Percentiles rank a stretch among this genome's conserved stretches.
Conservation (phyloP, 306 rosid species). For the Gillenia trifoliata region DNA sequence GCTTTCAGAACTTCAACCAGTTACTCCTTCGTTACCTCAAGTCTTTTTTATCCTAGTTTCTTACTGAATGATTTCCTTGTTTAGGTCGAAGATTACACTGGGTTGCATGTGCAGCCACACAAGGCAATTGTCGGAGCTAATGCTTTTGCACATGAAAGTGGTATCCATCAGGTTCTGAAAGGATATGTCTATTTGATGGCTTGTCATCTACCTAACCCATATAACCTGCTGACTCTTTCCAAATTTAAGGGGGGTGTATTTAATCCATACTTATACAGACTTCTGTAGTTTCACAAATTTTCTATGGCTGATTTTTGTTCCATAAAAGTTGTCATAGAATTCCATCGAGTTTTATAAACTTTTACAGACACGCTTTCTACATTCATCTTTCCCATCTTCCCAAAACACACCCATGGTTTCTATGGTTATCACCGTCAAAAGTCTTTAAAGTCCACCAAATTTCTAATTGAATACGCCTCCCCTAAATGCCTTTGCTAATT, state of each 20-base stretch:
- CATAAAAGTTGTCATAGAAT: background rate
- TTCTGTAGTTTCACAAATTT: background rate
- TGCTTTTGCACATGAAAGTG: slow-evolving; percentile 99
- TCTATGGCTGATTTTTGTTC: background rate
- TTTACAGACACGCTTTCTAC: background rate
- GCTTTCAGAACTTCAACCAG: background rate
- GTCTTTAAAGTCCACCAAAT: background rate
- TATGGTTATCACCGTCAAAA: background rate
- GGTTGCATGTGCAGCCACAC: slow-evolving; percentile 91
- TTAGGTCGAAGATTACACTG: slow-evolving; percentile 89
- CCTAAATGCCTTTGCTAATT: background rate
- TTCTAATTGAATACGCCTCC: background rate
- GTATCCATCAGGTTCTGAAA: slow-evolving; percentile 87
- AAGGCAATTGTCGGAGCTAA: slow-evolving; percentile 97
- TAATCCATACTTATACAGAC: background rate
- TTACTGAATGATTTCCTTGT: slow-evolving; percentile 14
- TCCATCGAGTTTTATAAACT: background rate
- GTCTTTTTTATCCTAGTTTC: background rate
- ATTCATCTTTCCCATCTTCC: background rate
- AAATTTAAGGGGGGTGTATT: background rate
- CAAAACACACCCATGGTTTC: background rate
- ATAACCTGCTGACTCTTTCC: background rate
- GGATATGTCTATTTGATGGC: background rate
- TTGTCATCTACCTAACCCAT: background rate
- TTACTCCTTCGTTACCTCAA: background rate